Evolutionary conservation across 202 grass and related monocot species (phyloP).

Genomic region (Musa balbisiana): DNA sequence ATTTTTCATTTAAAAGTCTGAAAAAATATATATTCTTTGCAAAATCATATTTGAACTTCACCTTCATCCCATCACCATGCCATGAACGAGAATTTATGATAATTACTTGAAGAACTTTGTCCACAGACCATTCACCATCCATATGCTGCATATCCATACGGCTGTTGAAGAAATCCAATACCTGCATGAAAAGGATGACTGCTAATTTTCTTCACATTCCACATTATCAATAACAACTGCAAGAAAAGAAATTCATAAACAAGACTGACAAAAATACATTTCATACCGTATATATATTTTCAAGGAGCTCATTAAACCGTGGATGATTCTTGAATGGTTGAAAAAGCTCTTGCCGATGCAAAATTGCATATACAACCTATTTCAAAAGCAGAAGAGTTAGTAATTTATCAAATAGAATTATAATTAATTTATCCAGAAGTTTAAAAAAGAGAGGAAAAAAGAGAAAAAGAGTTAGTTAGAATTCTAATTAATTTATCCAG

Average conservation of each 20-base stretch:
- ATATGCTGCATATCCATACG: slow-evolving; percentile 90
- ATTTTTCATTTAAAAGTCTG: neutral
- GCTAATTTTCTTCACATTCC: neutral
- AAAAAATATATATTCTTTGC: too few relatives aligned
- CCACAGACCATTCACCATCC: slow-evolving; percentile 93
- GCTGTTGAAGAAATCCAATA: slow-evolving; percentile 97
- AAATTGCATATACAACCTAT: slow-evolving; percentile 96
- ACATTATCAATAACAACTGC: neutral
- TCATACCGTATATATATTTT: slow-evolving; percentile 95
- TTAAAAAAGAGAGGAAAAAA: neutral
- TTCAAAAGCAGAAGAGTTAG: slow-evolving; percentile 26
- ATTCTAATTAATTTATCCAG: neutral
- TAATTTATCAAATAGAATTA: neutral
- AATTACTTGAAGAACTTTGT: slow-evolving; percentile 94
- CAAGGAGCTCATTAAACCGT: slow-evolving; percentile 93
- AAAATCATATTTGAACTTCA: slow-evolving; percentile 24
- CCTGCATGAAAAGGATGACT: slow-evolving; percentile 34
- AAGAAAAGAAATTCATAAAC: neutral
- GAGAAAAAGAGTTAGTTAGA: neutral
- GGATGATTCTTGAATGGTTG: slow-evolving; percentile 96
- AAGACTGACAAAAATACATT: slow-evolving; percentile 19
- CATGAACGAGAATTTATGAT: slow-evolving; percentile 84
- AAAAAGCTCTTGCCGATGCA: slow-evolving; percentile 98
- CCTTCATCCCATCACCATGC: slow-evolving; percentile 98
- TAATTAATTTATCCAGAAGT: neutral